Percentiles rank a stretch among this genome's conserved stretches.
Evolutionary conservation across 202 grass and related monocot species (phyloP).

Genomic region (Cymbopogon flexuosus): DNA sequence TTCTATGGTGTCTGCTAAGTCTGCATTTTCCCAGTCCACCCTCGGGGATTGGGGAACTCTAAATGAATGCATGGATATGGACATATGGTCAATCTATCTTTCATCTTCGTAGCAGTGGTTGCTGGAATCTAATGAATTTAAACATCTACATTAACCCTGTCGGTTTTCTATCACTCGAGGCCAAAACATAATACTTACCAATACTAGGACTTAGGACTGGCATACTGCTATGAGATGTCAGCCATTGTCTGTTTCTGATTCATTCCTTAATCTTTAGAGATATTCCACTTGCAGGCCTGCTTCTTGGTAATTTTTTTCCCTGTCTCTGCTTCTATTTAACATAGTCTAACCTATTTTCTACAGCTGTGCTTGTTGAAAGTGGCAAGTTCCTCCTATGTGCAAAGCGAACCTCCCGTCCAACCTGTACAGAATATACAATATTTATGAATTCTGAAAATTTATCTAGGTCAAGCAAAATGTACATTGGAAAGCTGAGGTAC

Average conservation of each 20-base stretch:
- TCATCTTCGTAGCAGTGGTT: constrained; percentile 1
- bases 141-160: background rate
- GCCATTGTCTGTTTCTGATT: background rate
- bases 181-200: background rate
- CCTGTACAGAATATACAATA: constrained; percentile 92
- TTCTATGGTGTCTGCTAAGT: background rate
- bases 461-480: constrained; percentile 70
- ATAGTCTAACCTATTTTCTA: constrained; percentile 20
- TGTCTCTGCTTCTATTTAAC: constrained; percentile 14
- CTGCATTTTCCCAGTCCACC: background rate
- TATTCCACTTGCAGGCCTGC: background rate
- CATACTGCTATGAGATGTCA: background rate
- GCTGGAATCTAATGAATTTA: background rate
- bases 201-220: background rate
- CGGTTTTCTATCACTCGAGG: constrained; percentile 8
- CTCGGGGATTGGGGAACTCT: background rate
- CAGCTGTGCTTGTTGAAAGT: constrained; percentile 78
- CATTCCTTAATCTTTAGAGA: background rate
- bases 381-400: constrained; percentile 88
- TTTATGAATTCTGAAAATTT: constrained; percentile 70
- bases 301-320: constrained; percentile 2
- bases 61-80: background rate
- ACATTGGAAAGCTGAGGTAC: constrained; percentile 94
- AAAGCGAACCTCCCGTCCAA: constrained; percentile 72
- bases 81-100: background rate